Evolutionary conservation across 805 yeast species (phyloP), one percentile per base, ranked within the genome.

Genomic region (Metschnikowia aberdeeniae): DNA sequence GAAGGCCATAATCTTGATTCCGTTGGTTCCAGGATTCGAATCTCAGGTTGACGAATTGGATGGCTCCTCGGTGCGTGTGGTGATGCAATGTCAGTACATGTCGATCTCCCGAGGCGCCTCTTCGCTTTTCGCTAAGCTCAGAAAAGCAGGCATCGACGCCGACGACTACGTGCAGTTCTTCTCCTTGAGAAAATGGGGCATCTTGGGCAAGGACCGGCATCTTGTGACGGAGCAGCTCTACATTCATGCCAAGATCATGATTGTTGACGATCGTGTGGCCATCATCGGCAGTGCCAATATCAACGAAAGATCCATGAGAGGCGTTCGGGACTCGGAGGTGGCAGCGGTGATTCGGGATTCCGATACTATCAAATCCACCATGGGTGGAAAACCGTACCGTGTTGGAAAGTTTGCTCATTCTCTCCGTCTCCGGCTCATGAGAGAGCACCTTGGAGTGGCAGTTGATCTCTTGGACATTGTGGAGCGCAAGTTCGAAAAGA

Each of bases 271-370:
- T 59, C 75, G 96, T 40, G 79, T 84, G 37, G 97, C 96, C 4
- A 85, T 93, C 36, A 90, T 93, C 58, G 99, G 99, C 2, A 88
- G 97, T 58, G 99, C 99, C 0, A 93, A 93, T 59, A 88, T 93
- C 49, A 93, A 93, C 60, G 99, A 93, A 63, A 77, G 99, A 57
- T 92, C 98, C 0, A 90, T 90, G 89, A 75, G 93, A 55, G 99
- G 99, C 12, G 73, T 75, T 17, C 76, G 99, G 61, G 99, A 93
- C 61, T 89, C 97, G 5, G 99, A 93, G 59, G 84, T 93, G 34
- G 96, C 97, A 3, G 88, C 90, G 1, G 67, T 92, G 44, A 81
- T 93, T 5, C 77, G 97, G 52, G 99, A 93, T 58, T 80, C 84
- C 8, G 87, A 84, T 50, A 76, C 82, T 51, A 70, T 89, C 5